Base-by-base conservation (phyloP, 495 filamentous ascomycete genomes). In the Mytilinidion resinicola region DNA sequence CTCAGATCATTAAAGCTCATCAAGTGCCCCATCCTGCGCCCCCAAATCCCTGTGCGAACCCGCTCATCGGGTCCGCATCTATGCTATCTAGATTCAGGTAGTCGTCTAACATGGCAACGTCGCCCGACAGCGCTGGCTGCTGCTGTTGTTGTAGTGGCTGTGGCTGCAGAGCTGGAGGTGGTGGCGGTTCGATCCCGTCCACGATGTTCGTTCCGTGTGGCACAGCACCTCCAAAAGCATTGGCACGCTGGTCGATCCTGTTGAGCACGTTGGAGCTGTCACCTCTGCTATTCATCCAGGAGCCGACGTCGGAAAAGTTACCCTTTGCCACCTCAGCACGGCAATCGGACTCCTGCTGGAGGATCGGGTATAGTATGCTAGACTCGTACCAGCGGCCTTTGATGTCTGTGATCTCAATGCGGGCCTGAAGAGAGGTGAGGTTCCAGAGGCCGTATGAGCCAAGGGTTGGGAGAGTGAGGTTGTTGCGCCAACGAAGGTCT, bases 381-480 rank as follows among this genome's bases (percentile, higher is more conserved):
- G 76, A 77, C 60, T 85, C 83, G 66, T 85, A 85, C 82, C 82
- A 85, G 12, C 82, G 73, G 6, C 82, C 82, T 62, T 82, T 83
- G 62, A 85, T 67, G 35, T 84, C 78, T n/a, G 69, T 64, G 3
- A 84, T 62, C 4, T 65, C 67, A 58, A 76, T 62, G 20, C 61
- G 70, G 20, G 63, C 52, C 35, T 62, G 59, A 8, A 67, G 49
- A 30, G 72, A 60, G 1, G 71, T 55, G 21, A 80, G 62, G 47
- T 74, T 72, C 78, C 78, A 82, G 65, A 73, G 78, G 38, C 63
- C 74, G 8, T 70, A 58, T 0, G 57, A 59, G 35, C 68, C 63
- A 34, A 70, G 67, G 9, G 68, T 65, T 1, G 68, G 64, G 49
- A 73, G 66, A n/a, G 76, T 75, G 41, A 69, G 62, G 21, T 66